These are phyloP conservation scores for Cryptococcus sp. DNA, from an alignment of 1,284 basidiomycete species.

Conservation along the genomic window DNA sequence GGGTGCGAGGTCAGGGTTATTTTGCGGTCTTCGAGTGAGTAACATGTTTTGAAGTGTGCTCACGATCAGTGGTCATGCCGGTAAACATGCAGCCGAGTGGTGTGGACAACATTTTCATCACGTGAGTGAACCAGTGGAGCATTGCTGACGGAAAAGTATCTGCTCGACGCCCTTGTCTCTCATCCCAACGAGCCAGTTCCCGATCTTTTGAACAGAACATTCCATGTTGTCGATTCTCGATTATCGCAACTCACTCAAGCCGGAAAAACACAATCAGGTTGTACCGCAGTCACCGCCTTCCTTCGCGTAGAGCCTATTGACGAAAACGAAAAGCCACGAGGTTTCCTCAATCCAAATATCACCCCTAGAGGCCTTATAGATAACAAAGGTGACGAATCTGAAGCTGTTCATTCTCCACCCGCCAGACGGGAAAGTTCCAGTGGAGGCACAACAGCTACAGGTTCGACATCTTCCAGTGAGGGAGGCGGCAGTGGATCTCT, in stretches of 20 bases:
- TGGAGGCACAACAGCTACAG: constrained; percentile 1
- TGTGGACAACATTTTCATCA: constrained; percentile 94
- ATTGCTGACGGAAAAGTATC: constrained; percentile 24
- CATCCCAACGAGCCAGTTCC: constrained; percentile 59
- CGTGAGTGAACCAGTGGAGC: constrained; percentile 50
- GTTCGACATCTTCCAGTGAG: neutral
- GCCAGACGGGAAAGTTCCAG: constrained; percentile 1
- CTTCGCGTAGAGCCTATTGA: constrained; percentile 78
- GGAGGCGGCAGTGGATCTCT: constrained; percentile 11
- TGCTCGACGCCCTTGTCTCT: constrained; percentile 47
- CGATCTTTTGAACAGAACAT: constrained; percentile 86
- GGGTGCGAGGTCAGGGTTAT: constrained; percentile 89
- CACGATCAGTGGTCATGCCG: constrained; percentile 71
- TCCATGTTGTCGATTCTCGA: constrained; percentile 80
- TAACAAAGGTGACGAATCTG: constrained; percentile 45
- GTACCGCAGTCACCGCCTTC: constrained; percentile 96
- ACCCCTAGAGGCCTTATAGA: constrained; percentile 38
- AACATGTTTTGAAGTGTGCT: neutral
- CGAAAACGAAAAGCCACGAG: constrained; percentile 18
- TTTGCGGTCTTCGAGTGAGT: constrained; percentile 87
- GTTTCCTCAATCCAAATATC: constrained; percentile 40
- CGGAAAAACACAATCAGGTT: constrained; percentile 91
- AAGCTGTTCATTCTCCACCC: constrained; percentile 24
- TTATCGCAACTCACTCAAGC: constrained; percentile 77
- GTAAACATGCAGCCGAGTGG: constrained; percentile 98